phyloP scores from a whole-genome alignment of 164 flowering plant genomes.

The Santalum album region DNA sequence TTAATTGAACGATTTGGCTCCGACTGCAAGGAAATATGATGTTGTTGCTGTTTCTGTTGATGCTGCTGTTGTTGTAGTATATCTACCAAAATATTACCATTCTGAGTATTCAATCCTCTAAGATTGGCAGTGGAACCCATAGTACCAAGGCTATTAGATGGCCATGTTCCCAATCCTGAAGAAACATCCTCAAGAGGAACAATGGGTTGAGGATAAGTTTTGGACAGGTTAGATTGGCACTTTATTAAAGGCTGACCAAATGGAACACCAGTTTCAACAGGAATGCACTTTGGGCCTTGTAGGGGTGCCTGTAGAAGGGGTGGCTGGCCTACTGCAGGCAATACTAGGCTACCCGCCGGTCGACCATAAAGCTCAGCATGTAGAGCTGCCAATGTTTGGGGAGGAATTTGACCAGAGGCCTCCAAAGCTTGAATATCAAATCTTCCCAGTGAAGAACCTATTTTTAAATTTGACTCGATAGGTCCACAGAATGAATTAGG shows the following conservation, averaged over 20 bases:
- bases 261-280: slow-evolving; percentile 42
- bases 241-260: slow-evolving; percentile 51
- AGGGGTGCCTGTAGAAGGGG: slow-evolving; percentile 45
- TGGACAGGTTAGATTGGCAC: slow-evolving; percentile 38
- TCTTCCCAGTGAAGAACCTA: slow-evolving; percentile 40
- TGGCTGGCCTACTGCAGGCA: slow-evolving; percentile 42
- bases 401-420: slow-evolving; percentile 71
- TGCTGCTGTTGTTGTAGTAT: slow-evolving; percentile 30
- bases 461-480: slow-evolving; percentile 35
- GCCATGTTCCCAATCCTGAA: slow-evolving; percentile 43
- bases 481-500: slow-evolving; percentile 43
- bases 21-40: slow-evolving; percentile 5
- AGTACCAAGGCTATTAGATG: slow-evolving; percentile 29
- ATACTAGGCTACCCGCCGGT: slow-evolving; percentile 36
- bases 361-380: slow-evolving; percentile 68
- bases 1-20: slow-evolving; percentile 46
- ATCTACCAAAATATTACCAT: slow-evolving; percentile 32
- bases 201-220: slow-evolving; percentile 33
- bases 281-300: slow-evolving; percentile 37
- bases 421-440: slow-evolving; percentile 68
- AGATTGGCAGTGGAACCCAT: slow-evolving; percentile 22
- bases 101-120: slow-evolving; percentile 28
- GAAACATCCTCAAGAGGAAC: slow-evolving; percentile 33
- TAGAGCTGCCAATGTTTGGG: slow-evolving; percentile 63
- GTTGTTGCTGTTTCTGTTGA: background rate